phyloP scores from a whole-genome alignment of 2,329 filamentous ascomycete genomes.

The Fulvia fulva region DNA sequence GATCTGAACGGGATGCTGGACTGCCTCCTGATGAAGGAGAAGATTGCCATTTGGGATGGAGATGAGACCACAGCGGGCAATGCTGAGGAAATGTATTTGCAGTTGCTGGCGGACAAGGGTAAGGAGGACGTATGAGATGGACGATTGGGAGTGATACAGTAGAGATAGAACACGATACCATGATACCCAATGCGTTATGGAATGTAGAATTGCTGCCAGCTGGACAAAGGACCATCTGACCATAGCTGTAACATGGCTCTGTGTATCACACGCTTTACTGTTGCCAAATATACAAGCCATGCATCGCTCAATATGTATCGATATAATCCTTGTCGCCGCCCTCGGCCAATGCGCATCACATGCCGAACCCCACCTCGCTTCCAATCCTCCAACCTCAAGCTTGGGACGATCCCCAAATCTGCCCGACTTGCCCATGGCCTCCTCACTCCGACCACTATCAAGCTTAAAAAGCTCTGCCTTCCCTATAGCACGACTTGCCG shows the following conservation, averaged over 20 bases:
- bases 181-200: not conserved
- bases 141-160: no score
- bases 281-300: no score
- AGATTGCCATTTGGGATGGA: conserved; percentile 66
- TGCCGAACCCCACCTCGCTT: not conserved
- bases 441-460: not conserved
- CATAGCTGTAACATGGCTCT: no score
- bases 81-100: conserved; percentile 23
- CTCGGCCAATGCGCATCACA: no score
- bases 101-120: conserved; percentile 11
- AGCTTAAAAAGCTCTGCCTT: not conserved
- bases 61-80: conserved; percentile 41
- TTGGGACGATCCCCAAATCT: not conserved
- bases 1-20: conserved; percentile 69
- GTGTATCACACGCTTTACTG: no score
- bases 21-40: conserved; percentile 77
- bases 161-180: not conserved
- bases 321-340: not conserved
- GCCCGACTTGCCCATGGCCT: not conserved
- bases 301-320: not conserved
- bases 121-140: not conserved
- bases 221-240: not conserved
- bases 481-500: not conserved
- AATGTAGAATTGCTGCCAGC: not conserved
- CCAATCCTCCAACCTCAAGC: not conserved